Evolutionary conservation across 2,329 filamentous ascomycete genomes (phyloP).

Genomic region (Davidsoniella neocaledoniae): DNA sequence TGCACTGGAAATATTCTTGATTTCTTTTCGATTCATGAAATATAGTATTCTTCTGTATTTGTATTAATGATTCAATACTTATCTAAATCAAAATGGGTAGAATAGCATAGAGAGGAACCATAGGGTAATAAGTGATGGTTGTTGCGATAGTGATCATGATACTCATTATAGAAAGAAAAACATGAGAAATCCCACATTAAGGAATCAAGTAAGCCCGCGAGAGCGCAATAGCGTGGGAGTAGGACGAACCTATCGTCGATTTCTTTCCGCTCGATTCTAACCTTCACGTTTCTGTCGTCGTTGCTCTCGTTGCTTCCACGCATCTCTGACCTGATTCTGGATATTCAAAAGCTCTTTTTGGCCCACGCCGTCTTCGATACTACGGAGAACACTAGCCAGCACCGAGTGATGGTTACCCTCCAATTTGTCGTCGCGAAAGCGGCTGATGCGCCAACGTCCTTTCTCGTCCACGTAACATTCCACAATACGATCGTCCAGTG

Average conservation of each 20-base stretch:
- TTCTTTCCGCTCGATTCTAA: too few species aligned
- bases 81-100: too few species aligned
- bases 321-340: slow-evolving; percentile 55
- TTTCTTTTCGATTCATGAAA: too few species aligned
- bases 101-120: too few species aligned
- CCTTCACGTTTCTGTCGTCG: too few species aligned
- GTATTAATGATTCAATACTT: too few species aligned
- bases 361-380: slow-evolving; percentile 71
- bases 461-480: slow-evolving; percentile 72
- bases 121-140: too few species aligned
- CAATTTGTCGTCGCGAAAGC: slow-evolving; percentile 82
- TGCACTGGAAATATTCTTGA: too few species aligned
- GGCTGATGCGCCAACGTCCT: slow-evolving; percentile 67
- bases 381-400: slow-evolving; percentile 73
- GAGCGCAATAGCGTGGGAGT: too few species aligned
- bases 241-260: too few species aligned
- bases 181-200: not conserved
- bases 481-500: slow-evolving; percentile 73
- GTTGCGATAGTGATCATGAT: not conserved
- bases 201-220: too few species aligned
- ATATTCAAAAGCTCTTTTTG: slow-evolving; percentile 61
- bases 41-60: too few species aligned
- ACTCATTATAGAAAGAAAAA: slow-evolving; percentile 4
- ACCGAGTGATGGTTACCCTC: slow-evolving; percentile 80
- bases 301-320: slow-evolving; percentile 52